These are phyloP conservation scores for Stylonectria norvegica DNA, from an alignment of 2,329 filamentous ascomycete species.

Conservation along the genomic window DNA sequence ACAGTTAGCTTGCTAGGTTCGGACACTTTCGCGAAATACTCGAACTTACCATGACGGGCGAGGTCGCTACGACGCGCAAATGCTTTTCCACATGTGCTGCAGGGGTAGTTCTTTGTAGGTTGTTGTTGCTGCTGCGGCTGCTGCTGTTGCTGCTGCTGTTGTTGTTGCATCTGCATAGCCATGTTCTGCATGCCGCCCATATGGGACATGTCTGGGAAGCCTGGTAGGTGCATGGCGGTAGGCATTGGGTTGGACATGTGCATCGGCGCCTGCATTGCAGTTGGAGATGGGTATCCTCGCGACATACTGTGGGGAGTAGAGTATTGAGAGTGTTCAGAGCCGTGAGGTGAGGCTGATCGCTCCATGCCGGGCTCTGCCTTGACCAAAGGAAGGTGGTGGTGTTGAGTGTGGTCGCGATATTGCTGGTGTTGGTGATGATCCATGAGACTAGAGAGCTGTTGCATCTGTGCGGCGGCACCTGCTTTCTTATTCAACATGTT, in stretches of 20 bases:
- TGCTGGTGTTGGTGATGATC: too few species aligned
- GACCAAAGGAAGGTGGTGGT: conserved; percentile 31
- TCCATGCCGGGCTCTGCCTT: conserved; percentile 45
- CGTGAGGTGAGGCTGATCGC: conserved; percentile 55
- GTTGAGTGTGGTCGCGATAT: conserved; percentile 31
- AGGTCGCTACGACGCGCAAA: conserved; percentile 94
- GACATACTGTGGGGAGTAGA: conserved; percentile 47
- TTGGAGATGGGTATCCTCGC: conserved; percentile 52
- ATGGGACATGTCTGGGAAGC: conserved; percentile 42
- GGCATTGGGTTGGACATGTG: conserved; percentile 44
- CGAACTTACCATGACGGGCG: conserved; percentile 78
- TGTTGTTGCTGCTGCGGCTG: conserved; percentile 34
- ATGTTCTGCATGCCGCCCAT: conserved; percentile 38
- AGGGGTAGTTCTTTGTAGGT: conserved; percentile 72
- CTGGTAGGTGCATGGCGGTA: conserved; percentile 41
- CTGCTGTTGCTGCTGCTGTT: conserved; percentile 30
- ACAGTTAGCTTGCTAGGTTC: conserved; percentile 21
- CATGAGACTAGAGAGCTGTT: conserved; percentile 35
- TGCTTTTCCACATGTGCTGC: conserved; percentile 83
- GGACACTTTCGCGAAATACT: not conserved
- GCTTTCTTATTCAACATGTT: conserved; percentile 52
- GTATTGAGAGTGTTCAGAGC: conserved; percentile 57
- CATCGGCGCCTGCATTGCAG: conserved; percentile 49
- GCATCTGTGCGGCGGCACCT: conserved; percentile 27
- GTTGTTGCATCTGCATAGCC: conserved; percentile 37